Conservation (phyloP, 352 stramenopile genomes). For the Pythium utonaiense region DNA sequence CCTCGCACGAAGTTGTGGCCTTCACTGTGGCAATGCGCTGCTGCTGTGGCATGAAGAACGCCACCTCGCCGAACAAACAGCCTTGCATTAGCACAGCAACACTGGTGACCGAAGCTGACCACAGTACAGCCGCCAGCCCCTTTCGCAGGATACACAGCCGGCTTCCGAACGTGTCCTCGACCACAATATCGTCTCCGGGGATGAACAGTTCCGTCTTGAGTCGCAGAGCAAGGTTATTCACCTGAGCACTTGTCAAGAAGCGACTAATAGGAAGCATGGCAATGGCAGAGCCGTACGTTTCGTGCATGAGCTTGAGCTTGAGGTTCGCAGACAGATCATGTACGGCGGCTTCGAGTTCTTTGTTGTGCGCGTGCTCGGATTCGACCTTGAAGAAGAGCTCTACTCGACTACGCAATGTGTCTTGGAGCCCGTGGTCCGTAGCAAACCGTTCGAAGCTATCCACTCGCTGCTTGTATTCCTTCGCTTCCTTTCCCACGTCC, state of each 20-base stretch:
- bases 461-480: conserved; percentile 64
- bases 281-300: conserved; percentile 62
- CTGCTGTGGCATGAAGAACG: conserved; percentile 60
- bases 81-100: conserved; percentile 56
- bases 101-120: conserved; percentile 44
- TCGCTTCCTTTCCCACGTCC: conserved; percentile 65
- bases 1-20: conserved; percentile 54
- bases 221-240: conserved; percentile 65
- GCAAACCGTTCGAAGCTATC: conserved; percentile 76
- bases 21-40: conserved; percentile 60
- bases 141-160: conserved; percentile 56
- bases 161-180: conserved; percentile 52
- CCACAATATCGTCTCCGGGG: conserved; percentile 56
- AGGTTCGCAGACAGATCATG: conserved; percentile 68
- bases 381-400: conserved; percentile 61
- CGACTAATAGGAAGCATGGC: conserved; percentile 47
- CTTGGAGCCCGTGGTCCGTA: conserved; percentile 51
- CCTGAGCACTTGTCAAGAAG: conserved; percentile 49
- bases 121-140: conserved; percentile 52
- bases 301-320: conserved; percentile 67
- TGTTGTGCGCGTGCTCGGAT: conserved; percentile 46
- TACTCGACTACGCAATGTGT: conserved; percentile 44
- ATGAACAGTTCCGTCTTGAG: conserved; percentile 68
- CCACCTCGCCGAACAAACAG: conserved; percentile 65
- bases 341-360: conserved; percentile 42